Evolutionary conservation across 176 grass and related monocot species (phyloP).

Genomic region (Oryza rufipogon): DNA sequence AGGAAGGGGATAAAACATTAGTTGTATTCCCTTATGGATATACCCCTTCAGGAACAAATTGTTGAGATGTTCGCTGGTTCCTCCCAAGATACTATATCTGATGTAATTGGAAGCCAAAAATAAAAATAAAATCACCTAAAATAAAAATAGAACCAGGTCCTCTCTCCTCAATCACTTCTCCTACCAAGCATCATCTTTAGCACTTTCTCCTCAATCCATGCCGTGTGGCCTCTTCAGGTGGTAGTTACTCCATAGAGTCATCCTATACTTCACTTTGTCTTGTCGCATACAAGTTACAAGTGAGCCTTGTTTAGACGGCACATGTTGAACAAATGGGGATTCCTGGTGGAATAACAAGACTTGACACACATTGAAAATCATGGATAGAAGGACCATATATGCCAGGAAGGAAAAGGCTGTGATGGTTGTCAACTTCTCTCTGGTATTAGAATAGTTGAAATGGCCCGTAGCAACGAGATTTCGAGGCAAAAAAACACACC

Average conservation of each 20-base stretch:
- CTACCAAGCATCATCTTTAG: not conserved
- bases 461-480: not conserved
- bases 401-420: slow-evolving; percentile 10
- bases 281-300: slow-evolving; percentile 6
- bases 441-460: not conserved
- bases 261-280: slow-evolving; percentile 8
- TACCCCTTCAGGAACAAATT: not conserved
- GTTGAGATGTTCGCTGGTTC: not conserved
- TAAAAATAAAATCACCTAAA: not conserved
- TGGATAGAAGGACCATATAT: not conserved
- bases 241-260: not conserved
- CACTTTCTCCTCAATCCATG: not conserved
- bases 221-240: not conserved
- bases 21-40: not conserved
- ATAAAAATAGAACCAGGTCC: not conserved
- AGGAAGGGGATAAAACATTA: not conserved
- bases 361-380: not conserved
- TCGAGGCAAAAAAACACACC: not conserved
- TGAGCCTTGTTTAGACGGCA: slow-evolving; percentile 12
- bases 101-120: not conserved
- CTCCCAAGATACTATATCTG: not conserved
- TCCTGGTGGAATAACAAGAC: not conserved
- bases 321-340: slow-evolving; percentile 13
- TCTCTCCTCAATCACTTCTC: not conserved
- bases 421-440: not conserved